A percentile compares a stretch with the other conserved stretches of the same genome.
These are phyloP conservation scores for Chaetomium globosum DNA, from an alignment of 2,329 filamentous ascomycete species.

Conservation along the genomic window DNA sequence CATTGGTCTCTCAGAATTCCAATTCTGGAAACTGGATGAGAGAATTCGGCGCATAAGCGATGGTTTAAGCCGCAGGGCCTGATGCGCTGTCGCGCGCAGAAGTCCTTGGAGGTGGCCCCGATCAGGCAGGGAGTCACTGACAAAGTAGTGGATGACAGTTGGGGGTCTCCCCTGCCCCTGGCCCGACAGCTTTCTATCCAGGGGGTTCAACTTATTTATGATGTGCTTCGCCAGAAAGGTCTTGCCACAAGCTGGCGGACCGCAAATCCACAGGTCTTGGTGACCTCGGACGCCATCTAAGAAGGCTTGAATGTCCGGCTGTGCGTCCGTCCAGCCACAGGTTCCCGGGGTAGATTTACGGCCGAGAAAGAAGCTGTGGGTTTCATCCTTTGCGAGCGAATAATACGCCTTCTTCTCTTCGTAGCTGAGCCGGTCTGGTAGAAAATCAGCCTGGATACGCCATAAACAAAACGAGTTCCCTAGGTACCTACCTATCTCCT, in stretches of 20 bases:
- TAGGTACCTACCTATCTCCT: neutral
- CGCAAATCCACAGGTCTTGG: neutral
- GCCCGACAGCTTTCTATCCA: neutral
- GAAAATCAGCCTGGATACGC: neutral
- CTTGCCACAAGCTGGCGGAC: neutral
- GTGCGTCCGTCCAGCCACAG: neutral
- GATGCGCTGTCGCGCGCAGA: neutral
- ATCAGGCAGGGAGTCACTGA: neutral
- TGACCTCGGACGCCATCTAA: neutral
- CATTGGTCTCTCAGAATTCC: neutral
- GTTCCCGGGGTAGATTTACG: neutral
- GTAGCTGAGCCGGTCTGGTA: neutral
- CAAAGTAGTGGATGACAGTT: neutral
- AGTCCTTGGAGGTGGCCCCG: neutral
- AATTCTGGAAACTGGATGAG: neutral
- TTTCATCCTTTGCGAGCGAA: neutral
- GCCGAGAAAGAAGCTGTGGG: neutral
- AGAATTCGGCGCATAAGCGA: neutral
- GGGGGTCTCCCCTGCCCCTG: neutral
- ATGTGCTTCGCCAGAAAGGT: neutral
- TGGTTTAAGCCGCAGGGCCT: neutral
- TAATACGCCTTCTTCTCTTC: neutral
- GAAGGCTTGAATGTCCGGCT: neutral
- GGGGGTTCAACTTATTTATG: neutral
- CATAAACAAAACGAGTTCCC: neutral